Conservation (phyloP, 352 stramenopile genomes). For the Globisporangium canariense region DNA sequence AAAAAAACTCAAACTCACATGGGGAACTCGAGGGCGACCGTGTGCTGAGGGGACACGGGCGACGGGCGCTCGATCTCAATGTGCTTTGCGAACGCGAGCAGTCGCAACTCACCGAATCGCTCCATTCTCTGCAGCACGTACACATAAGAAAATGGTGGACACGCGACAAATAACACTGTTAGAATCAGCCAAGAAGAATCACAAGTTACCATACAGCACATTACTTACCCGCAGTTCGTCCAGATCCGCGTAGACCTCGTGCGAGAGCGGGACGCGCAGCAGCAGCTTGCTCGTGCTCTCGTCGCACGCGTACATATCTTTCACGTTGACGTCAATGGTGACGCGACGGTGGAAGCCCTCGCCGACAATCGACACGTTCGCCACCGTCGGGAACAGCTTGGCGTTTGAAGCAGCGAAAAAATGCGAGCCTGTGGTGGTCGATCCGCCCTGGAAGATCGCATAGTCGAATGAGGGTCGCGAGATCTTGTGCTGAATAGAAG, state of each 20-base stretch:
- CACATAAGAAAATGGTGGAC: not conserved
- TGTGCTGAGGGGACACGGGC: constrained; percentile 46
- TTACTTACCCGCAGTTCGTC: constrained; percentile 44
- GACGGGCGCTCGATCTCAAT: constrained; percentile 66
- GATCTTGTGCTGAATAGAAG: not conserved
- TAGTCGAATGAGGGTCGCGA: not conserved
- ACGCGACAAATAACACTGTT: not conserved
- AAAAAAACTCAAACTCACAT: constrained; percentile 25
- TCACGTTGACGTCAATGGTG: constrained; percentile 28
- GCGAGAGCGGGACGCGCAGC: constrained; percentile 36
- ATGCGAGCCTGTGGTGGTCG: not conserved
- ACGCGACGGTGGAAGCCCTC: constrained; percentile 50
- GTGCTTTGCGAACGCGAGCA: constrained; percentile 49
- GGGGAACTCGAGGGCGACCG: constrained; percentile 41
- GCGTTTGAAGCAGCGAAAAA: not conserved
- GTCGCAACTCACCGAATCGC: constrained; percentile 39
- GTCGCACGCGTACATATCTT: constrained; percentile 1
- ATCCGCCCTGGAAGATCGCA: not conserved
- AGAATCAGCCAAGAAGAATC: not conserved
- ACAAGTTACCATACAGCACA: not conserved
- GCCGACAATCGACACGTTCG: constrained; percentile 23
- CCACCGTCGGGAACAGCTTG: not conserved
- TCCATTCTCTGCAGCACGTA: constrained; percentile 40
- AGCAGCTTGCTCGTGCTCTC: constrained; percentile 19
- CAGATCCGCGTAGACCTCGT: constrained; percentile 46